A percentile compares a stretch with the other conserved stretches of the same genome.
Evolutionary conservation across 257 asterid genomes (phyloP).

Genomic region (Solanum neorickii): DNA sequence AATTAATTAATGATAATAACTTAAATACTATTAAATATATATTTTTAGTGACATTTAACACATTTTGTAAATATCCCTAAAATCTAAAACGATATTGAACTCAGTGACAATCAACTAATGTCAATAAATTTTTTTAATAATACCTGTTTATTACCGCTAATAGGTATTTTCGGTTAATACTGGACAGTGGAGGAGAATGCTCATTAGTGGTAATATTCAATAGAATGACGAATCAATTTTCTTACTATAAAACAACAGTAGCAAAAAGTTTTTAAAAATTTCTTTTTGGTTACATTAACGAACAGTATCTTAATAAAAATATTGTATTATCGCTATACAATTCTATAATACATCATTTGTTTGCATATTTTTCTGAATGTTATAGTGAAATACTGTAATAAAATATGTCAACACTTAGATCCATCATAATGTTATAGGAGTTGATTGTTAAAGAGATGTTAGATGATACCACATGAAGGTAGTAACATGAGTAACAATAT

Average conservation of each 20-base stretch:
- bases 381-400: no score
- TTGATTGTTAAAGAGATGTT: background rate
- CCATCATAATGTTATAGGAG: background rate
- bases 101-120: background rate
- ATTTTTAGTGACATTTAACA: background rate
- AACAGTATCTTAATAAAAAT: background rate
- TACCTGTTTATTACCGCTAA: rapidly evolving
- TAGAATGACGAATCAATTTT: background rate
- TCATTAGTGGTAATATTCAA: background rate
- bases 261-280: background rate
- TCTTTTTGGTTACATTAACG: background rate
- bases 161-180: rapidly evolving
- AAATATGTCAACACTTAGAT: background rate
- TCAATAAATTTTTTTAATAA: rapidly evolving
- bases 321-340: background rate
- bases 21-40: no score
- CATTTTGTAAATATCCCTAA: no score
- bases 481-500: background rate
- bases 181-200: background rate
- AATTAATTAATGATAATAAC: no score
- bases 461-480: background rate
- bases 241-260: background rate
- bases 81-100: no score
- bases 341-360: background rate
- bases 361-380: background rate